Conservation (phyloP, 805 yeast genomes). For the Metschnikowia lochheadii region DNA sequence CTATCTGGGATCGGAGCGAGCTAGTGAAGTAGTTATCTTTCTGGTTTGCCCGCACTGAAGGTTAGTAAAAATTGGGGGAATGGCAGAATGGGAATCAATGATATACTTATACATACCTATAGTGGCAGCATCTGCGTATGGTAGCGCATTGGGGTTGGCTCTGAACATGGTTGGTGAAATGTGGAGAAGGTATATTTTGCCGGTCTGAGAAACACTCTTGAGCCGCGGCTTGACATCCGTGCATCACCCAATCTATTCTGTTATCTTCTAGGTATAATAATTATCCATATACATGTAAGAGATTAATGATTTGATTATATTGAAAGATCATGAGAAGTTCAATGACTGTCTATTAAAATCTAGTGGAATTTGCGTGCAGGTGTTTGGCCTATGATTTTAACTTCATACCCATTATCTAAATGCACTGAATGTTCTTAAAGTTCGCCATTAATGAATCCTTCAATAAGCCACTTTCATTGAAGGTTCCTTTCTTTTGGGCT, state of each 20-base stretch:
- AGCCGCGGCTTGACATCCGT: slow-evolving; percentile 2
- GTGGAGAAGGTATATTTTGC: not conserved
- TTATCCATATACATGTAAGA: too few relatives aligned
- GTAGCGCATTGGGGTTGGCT: slow-evolving; percentile 28
- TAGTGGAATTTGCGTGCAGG: too few relatives aligned
- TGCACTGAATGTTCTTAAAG: too few relatives aligned
- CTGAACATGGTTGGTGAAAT: slow-evolving; percentile 9
- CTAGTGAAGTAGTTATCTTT: slow-evolving; percentile 76
- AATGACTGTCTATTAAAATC: too few relatives aligned
- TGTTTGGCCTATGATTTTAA: too few relatives aligned
- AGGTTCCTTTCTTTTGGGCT: not conserved
- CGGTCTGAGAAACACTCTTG: not conserved
- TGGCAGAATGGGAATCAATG: too few relatives aligned
- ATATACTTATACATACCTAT: slow-evolving; percentile 49
- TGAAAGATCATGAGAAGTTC: too few relatives aligned
- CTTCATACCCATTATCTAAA: too few relatives aligned
- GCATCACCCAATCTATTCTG: not conserved
- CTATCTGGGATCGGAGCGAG: slow-evolving; percentile 49
- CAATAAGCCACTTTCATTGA: not conserved
- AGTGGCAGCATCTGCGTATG: slow-evolving; percentile 84
- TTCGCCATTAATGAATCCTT: too few relatives aligned
- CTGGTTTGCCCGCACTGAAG: slow-evolving; percentile 76
- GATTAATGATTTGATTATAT: too few relatives aligned
- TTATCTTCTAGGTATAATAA: not conserved
- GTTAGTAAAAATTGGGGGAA: slow-evolving; percentile 19